Percentiles rank a stretch among this genome's conserved stretches.
These are phyloP conservation scores for carrot (Daucus carota) DNA, from an alignment of 129 eudicot species.

Conservation along the genomic window DNA sequence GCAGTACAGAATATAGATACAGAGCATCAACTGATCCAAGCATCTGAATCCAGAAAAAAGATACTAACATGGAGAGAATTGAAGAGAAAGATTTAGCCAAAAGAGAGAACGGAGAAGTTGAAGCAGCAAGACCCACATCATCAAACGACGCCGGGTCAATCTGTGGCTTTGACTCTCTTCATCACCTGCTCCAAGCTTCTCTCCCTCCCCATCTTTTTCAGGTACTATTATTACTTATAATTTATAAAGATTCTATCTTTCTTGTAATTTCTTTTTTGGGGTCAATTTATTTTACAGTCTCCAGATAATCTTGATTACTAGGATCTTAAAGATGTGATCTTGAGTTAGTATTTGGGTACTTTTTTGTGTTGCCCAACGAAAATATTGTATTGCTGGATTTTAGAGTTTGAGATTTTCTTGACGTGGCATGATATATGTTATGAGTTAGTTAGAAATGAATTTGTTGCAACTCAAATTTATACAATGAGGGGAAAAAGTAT, in stretches of 20 bases:
- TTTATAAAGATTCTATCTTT: neutral
- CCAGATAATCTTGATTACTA: neutral
- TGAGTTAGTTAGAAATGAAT: neutral
- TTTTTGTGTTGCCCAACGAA: neutral
- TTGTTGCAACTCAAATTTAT: neutral
- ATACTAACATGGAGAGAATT: slow-evolving; percentile 27
- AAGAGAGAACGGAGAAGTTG: slow-evolving; percentile 25
- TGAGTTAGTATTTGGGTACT: neutral
- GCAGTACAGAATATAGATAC: neutral
- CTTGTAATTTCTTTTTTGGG: neutral
- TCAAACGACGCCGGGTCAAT: slow-evolving; percentile 46
- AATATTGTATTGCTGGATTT: no score
- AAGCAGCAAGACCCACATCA: slow-evolving; percentile 11
- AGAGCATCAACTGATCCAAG: neutral
- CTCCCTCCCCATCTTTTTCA: slow-evolving; percentile 59
- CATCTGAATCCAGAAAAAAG: neutral
- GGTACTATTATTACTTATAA: slow-evolving; percentile 20
- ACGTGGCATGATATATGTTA: no score
- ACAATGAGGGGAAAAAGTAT: neutral
- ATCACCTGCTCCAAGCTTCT: slow-evolving; percentile 70
- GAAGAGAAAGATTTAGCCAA: slow-evolving; percentile 10
- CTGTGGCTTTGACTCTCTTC: slow-evolving; percentile 83
- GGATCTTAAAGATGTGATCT: neutral
- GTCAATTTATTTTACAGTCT: neutral
- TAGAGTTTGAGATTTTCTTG: neutral